Evolutionary conservation across 441 rosid genomes (phyloP).

Genomic region (Adansonia grandidieri): DNA sequence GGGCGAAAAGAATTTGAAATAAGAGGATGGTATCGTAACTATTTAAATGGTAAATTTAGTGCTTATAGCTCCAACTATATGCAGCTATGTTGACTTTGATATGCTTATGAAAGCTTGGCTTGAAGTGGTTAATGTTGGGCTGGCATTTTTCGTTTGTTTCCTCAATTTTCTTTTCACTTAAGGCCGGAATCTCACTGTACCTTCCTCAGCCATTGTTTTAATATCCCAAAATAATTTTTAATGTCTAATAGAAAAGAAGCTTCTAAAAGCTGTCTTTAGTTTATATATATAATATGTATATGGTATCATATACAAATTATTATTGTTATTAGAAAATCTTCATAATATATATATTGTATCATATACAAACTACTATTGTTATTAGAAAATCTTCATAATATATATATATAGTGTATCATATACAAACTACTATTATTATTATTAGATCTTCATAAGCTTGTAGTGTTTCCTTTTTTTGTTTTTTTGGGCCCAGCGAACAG

Average conservation of each 20-base stretch:
- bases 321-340: neutral
- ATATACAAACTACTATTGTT: neutral
- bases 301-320: neutral
- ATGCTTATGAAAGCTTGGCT: neutral
- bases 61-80: neutral
- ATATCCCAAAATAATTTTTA: neutral
- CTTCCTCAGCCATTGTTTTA: neutral
- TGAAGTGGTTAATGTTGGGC: neutral
- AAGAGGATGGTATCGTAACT: neutral
- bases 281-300: neutral
- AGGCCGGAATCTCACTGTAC: neutral
- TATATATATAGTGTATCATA: no score
- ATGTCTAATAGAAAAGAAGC: no score
- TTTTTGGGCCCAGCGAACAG: neutral
- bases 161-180: neutral
- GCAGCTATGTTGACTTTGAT: neutral
- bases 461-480: neutral
- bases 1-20: neutral
- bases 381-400: neutral
- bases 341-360: neutral
- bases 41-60: neutral
- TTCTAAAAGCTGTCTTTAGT: neutral
- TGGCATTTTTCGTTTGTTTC: conserved; percentile 3
- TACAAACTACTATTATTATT: neutral
- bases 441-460: neutral